Conservation (phyloP, 202 grass and related monocot genomes). For the Panicum virgatum region DNA sequence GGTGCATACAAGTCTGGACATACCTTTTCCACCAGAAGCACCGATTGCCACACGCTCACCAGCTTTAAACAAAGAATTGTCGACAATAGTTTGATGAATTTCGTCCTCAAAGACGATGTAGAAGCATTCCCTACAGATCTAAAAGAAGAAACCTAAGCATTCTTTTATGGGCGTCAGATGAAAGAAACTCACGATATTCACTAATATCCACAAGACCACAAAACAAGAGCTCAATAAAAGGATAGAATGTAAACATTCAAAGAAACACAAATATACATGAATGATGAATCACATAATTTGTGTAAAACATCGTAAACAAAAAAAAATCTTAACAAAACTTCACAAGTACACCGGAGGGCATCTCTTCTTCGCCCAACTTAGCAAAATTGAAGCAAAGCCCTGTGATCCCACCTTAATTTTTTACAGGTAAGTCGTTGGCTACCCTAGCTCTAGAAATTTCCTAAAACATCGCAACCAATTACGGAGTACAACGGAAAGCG, state of each 20-base stretch:
- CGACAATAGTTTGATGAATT: constrained; percentile 80
- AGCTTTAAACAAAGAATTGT: constrained; percentile 81
- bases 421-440: not conserved
- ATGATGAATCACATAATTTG: not conserved
- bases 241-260: not conserved
- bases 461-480: not conserved
- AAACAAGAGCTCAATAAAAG: not conserved
- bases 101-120: constrained; percentile 90
- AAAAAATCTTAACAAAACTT: not conserved
- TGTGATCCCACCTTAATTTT: not conserved
- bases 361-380: not conserved
- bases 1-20: not conserved
- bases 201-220: not conserved
- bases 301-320: not conserved
- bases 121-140: constrained; percentile 94
- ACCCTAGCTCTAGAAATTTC: not conserved
- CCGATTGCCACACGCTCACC: constrained; percentile 89
- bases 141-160: constrained; percentile 24
- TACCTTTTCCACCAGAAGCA: constrained; percentile 99
- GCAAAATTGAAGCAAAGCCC: not conserved
- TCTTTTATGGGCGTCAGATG: not conserved
- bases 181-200: not conserved
- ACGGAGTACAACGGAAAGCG: not conserved
- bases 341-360: not conserved
- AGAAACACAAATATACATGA: not conserved